Evolutionary conservation across 148 eudicot genomes (phyloP).

Genomic region (Rhododendron molle): DNA sequence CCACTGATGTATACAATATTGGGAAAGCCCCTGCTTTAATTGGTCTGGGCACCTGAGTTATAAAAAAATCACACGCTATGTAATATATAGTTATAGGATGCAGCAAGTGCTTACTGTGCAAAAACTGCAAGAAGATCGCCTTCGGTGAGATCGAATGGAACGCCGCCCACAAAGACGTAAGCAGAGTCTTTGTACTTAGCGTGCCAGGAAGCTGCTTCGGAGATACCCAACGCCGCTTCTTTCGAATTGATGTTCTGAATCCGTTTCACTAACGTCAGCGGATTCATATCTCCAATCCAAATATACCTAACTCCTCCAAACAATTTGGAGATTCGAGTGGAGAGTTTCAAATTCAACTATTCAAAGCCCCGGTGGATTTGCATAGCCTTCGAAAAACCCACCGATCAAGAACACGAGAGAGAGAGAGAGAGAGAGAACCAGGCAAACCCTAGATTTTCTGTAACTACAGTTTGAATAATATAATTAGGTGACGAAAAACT

Average conservation of each 20-base stretch:
- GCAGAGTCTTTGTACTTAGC: constrained; percentile 86
- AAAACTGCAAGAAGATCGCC: constrained; percentile 92
- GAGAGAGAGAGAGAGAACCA: neutral
- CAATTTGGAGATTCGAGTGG: neutral
- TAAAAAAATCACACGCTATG: neutral
- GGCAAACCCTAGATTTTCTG: neutral
- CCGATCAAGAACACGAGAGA: neutral
- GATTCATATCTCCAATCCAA: constrained; percentile 58
- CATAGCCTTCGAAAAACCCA: neutral
- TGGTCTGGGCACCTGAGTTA: neutral
- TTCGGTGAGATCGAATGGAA: constrained; percentile 89
- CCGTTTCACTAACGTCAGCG: constrained; percentile 77
- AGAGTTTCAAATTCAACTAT: neutral
- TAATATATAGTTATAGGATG: neutral
- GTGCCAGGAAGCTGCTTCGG: constrained; percentile 93
- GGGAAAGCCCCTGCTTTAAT: neutral
- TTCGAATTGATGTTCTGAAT: constrained; percentile 72
- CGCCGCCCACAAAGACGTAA: constrained; percentile 79
- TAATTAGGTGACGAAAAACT: neutral
- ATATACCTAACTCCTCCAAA: neutral
- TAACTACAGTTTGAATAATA: neutral
- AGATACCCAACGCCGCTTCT: constrained; percentile 78
- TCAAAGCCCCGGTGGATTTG: neutral
- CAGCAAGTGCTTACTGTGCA: constrained; percentile 48
- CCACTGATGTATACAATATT: too few species aligned